Evolutionary conservation across 768 basidiomycete species (phyloP).

Genomic region (Boletus barrowsii): DNA sequence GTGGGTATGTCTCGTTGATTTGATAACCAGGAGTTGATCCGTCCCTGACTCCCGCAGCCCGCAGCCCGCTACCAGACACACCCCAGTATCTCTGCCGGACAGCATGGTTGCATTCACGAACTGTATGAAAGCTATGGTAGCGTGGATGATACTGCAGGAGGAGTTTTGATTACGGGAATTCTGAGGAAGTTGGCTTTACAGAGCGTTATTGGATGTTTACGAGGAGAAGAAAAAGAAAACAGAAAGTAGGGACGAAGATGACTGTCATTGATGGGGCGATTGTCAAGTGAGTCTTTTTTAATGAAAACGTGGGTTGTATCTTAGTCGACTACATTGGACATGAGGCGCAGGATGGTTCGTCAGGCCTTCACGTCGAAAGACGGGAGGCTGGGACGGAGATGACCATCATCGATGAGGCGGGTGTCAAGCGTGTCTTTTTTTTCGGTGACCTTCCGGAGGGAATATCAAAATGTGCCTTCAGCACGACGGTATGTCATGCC

Average conservation of each 20-base stretch:
- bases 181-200: conserved; percentile 78
- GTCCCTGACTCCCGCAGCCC: too few relatives aligned
- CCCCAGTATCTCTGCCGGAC: too few relatives aligned
- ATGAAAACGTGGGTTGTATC: conserved; percentile 2
- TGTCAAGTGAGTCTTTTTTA: conserved; percentile 57
- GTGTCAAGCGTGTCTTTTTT: too few relatives aligned
- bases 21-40: too few relatives aligned
- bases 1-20: too few relatives aligned
- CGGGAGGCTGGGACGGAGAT: conserved; percentile 21
- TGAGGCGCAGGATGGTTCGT: conserved; percentile 85
- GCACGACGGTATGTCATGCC: background rate
- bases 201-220: conserved; percentile 85
- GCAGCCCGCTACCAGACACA: too few relatives aligned
- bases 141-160: conserved; percentile 39
- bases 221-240: conserved; percentile 65
- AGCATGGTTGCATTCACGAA: too few relatives aligned
- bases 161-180: conserved; percentile 76
- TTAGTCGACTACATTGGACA: conserved; percentile 51
- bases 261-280: conserved; percentile 66
- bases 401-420: too few relatives aligned
- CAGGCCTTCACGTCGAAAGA: conserved; percentile 44
- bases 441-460: too few relatives aligned
- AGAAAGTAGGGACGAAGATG: conserved; percentile 50
- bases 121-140: too few relatives aligned
- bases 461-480: too few relatives aligned